Conservation (phyloP, 2,329 filamentous ascomycete species). For the Aspergillus melleus region DNA sequence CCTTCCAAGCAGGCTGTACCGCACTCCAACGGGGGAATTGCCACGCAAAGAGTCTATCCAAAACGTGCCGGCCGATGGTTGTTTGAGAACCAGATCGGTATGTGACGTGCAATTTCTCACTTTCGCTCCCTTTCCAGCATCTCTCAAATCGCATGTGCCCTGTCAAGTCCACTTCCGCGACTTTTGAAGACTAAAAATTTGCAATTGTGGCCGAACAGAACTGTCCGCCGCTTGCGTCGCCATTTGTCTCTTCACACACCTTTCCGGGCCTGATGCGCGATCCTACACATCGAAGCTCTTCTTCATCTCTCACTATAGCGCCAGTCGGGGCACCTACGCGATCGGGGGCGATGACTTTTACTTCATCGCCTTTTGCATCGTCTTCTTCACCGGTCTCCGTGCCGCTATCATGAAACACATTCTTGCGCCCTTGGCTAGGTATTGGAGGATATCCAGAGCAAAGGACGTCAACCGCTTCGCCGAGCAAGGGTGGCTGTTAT, state of each 20-base stretch:
- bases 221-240: background rate
- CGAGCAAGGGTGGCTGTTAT: constrained; percentile 81
- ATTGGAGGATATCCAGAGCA: constrained; percentile 59
- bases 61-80: background rate
- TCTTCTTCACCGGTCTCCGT: constrained; percentile 77
- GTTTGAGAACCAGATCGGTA: background rate
- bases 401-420: constrained; percentile 68
- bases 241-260: background rate
- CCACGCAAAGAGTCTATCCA: background rate
- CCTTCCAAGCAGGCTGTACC: too few species aligned
- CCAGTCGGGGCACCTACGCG: background rate
- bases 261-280: background rate
- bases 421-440: constrained; percentile 69
- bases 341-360: background rate
- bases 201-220: background rate
- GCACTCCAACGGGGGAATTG: background rate
- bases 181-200: background rate
- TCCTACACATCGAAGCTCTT: background rate
- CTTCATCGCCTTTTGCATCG: constrained; percentile 69
- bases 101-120: background rate
- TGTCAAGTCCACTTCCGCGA: too few species aligned
- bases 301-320: background rate
- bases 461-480: constrained; percentile 78
- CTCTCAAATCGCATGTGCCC: background rate
- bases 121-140: background rate